Evolutionary conservation across 2,329 filamentous ascomycete genomes (phyloP), one percentile per base, ranked within the genome.

Genomic region (Calonectria pseudoreteaudii): DNA sequence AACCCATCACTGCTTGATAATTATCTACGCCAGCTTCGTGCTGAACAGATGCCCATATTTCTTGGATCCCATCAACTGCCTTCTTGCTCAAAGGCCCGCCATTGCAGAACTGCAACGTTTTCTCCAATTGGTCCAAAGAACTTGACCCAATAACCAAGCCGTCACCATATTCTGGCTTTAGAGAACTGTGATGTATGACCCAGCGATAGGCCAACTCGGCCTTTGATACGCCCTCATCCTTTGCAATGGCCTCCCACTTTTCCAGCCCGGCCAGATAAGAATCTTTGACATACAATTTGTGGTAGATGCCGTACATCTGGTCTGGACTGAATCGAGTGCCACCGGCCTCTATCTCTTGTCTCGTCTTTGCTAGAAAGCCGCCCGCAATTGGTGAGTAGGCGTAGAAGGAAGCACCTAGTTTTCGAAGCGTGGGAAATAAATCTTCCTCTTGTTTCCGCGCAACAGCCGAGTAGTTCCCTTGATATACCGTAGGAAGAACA

Each of bases 351-450:
- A 52, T 52, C 49, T 30, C 23, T 28, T 52, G 26, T 18, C 49
- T 52, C 4, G 49, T 52, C 49, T 52, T 52, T 28, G 49, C 16
- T 13, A 52, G 26, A 52, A 52, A 52, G 23, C 49, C 49, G 11
- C 49, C 49, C 18, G 49, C 49, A 30, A 52, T 30, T 9, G 26
- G 49, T 28, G 49, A 52, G 23, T 52, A 52, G 31, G 67, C 52
- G 20, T 41, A 94, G 85, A 90, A 92, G 80, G 93, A 95, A 80
- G 84, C 95, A 9, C 49, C 26, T 26, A 52, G 49, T 52, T 28
- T 52, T 11, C 49, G 49, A 52, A 52, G 49, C 4, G 23, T 52
- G 26, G 49, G 49, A 26, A 52, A 52, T 28, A 52, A 28, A 52
- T 52, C 49, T 28, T 52, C 49, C 23, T 52, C 49, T 30, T 52